A percentile compares a stretch with the other conserved stretches of the same genome.
Conservation (phyloP, 2,329 filamentous ascomycete species). For the Ophiocordyceps camponoti-leonardi region DNA sequence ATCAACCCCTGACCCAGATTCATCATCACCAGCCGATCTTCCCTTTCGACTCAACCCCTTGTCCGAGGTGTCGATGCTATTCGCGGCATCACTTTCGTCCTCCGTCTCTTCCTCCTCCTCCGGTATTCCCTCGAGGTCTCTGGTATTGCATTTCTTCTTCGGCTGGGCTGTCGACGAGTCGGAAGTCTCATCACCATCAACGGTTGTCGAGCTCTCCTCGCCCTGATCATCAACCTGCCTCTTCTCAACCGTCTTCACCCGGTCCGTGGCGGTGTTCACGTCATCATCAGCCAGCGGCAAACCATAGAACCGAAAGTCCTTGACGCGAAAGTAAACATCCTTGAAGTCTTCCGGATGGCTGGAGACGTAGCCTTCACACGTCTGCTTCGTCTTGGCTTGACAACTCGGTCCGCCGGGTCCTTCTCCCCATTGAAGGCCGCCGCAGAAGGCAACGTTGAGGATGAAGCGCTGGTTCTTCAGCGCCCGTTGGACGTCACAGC, state of each 20-base stretch:
- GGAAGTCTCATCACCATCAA: no score
- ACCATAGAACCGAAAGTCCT: slow-evolving; percentile 1
- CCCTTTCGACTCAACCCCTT: no score
- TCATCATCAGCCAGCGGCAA: not conserved
- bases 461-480: not conserved
- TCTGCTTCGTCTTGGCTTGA: not conserved
- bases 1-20: no score
- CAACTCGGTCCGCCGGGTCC: not conserved
- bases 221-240: not conserved
- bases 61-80: no score
- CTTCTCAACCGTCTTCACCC: not conserved
- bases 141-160: no score
- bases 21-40: no score
- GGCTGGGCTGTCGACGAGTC: no score
- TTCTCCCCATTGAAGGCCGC: not conserved
- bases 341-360: not conserved
- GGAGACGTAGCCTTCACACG: slow-evolving; percentile 1
- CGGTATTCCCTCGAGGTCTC: no score
- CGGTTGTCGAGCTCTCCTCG: no score
- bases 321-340: slow-evolving; percentile 1
- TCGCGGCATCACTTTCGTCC: no score
- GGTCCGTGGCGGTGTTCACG: no score
- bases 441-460: slow-evolving; percentile 1
- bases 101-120: no score
- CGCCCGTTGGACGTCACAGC: not conserved